A percentile compares a stretch with the other conserved stretches of the same genome.
Conservation (phyloP, 768 basidiomycete species). For the Pisolithus tinctorius region DNA sequence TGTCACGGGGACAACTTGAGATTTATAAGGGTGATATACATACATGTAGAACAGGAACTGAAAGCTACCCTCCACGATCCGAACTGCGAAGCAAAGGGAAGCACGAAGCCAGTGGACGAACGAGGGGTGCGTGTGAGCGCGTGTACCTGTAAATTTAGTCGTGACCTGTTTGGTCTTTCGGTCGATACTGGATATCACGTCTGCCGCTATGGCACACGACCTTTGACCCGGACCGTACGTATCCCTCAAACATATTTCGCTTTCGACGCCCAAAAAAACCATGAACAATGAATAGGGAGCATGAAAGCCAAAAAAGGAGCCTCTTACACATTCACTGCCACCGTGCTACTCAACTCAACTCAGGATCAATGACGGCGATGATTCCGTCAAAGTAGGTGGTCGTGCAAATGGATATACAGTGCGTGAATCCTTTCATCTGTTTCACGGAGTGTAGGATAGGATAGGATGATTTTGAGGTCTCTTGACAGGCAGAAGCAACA, state of each 20-base stretch:
- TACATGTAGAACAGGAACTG: too few species aligned
- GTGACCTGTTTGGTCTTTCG: slow-evolving; percentile 72
- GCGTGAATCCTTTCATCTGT: slow-evolving; percentile 84
- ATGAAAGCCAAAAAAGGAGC: slow-evolving; percentile 7
- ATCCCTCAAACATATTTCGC: slow-evolving; percentile 88
- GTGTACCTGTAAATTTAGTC: slow-evolving; percentile 33
- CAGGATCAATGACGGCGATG: slow-evolving; percentile 80
- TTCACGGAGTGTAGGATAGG: background rate
- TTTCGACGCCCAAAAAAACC: slow-evolving; percentile 21
- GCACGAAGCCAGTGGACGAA: too few species aligned
- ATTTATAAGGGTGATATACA: too few species aligned
- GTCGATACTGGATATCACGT: slow-evolving; percentile 83
- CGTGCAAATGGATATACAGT: slow-evolving; percentile 80
- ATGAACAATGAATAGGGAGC: background rate
- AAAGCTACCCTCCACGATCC: too few species aligned
- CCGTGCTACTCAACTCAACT: slow-evolving; percentile 89
- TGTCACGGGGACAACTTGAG: too few species aligned
- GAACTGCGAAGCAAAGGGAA: background rate
- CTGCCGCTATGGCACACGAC: slow-evolving; percentile 74
- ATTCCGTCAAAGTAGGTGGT: slow-evolving; percentile 91
- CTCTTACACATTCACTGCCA: slow-evolving; percentile 89
- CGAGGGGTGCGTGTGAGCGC: too few species aligned
- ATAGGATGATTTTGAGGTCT: background rate
- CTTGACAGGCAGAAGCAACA: background rate
- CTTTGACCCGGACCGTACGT: slow-evolving; percentile 88